Conservation (phyloP, 345 rosid genomes). For the Rhodomyrtus tomentosa region DNA sequence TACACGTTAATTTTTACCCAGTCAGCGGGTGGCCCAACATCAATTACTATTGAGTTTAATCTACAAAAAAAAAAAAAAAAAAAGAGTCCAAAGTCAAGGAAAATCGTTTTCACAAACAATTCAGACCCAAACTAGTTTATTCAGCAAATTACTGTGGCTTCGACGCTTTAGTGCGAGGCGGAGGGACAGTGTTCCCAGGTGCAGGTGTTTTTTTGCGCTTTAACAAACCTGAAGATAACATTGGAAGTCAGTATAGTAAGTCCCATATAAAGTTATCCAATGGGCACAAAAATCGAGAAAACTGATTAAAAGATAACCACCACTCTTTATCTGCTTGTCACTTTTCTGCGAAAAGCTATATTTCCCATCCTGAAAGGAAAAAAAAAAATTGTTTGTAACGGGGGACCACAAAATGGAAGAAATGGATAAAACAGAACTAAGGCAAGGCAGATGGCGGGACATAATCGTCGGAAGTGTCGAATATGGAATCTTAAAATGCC, state of each 20-base stretch:
- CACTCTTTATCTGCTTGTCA: constrained; percentile 42
- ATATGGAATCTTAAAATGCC: not conserved
- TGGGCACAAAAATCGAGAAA: not conserved
- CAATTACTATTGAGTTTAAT: constrained; percentile 26
- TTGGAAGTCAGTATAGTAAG: not conserved
- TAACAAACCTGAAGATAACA: constrained; percentile 23
- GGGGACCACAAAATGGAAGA: not conserved
- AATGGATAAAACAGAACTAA: not conserved
- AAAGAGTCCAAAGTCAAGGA: not conserved
- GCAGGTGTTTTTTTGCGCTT: constrained; percentile 41
- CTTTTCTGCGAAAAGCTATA: constrained; percentile 25
- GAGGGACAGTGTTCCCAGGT: constrained; percentile 21
- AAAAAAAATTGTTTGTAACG: not conserved
- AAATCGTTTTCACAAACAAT: not conserved
- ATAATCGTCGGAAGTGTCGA: not conserved
- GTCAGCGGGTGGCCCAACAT: constrained; percentile 60
- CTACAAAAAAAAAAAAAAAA: constrained; percentile 8
- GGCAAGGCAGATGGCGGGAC: not conserved
- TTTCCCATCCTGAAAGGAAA: constrained; percentile 31
- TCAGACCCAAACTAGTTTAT: not conserved
- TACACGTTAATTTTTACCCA: constrained; percentile 68
- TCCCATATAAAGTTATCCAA: not conserved
- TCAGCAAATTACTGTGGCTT: constrained; percentile 24
- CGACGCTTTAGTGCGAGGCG: constrained; percentile 16
- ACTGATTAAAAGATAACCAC: constrained; percentile 12